Conservation (phyloP, 257 asterid genomes). For the Solanum bukasovii region DNA sequence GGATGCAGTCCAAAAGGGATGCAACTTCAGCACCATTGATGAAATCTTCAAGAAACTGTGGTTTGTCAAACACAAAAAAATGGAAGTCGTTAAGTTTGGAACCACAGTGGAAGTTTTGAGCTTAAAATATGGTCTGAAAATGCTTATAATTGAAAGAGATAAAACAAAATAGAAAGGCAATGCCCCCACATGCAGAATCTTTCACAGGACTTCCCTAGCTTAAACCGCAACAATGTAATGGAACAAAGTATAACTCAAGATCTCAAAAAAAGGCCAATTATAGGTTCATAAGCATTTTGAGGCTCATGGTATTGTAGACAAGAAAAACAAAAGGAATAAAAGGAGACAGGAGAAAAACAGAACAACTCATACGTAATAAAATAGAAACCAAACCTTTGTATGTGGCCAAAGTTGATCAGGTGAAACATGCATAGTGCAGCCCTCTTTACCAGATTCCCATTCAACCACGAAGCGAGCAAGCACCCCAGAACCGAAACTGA, state of each 20-base stretch:
- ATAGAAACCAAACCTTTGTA: conserved; percentile 59
- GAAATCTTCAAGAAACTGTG: conserved; percentile 96
- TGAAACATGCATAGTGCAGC: conserved; percentile 98
- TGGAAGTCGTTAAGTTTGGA: not conserved
- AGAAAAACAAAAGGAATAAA: not conserved
- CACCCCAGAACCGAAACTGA: conserved; percentile 89
- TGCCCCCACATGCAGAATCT: not conserved
- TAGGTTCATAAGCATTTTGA: not conserved
- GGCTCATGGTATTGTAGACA: not conserved
- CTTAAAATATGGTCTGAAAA: not conserved
- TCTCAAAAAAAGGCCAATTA: not conserved
- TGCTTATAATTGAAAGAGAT: not conserved
- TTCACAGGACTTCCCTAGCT: not conserved
- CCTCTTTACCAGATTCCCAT: conserved; percentile 96
- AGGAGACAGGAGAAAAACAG: not conserved
- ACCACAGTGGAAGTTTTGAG: not conserved
- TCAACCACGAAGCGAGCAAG: conserved; percentile 97
- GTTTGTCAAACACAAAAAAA: not conserved
- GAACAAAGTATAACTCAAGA: not conserved
- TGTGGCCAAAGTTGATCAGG: conserved; percentile 99
- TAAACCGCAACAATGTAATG: not conserved
- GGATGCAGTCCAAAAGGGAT: conserved; percentile 92
- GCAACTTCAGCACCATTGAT: conserved; percentile 95
- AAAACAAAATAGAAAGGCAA: not conserved
- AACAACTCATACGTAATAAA: not conserved